Conservation (phyloP, 139 green algal genomes). For the Desmodesmus armatus region DNA sequence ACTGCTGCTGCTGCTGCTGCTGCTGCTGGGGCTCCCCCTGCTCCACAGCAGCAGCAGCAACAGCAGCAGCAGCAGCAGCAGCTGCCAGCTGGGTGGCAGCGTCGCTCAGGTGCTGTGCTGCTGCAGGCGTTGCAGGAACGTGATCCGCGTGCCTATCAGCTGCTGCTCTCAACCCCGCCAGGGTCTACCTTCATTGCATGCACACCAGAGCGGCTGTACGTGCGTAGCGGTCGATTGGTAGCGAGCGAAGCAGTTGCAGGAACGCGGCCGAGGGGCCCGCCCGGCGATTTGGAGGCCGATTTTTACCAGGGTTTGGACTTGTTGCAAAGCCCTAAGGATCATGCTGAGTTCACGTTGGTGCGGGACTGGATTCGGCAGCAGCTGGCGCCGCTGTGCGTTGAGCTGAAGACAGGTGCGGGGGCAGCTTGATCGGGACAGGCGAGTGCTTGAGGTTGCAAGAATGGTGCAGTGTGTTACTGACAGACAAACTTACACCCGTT, state of each 20-base stretch:
- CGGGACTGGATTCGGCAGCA: constrained; percentile 83
- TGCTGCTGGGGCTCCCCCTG: not conserved
- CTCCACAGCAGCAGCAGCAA: not conserved
- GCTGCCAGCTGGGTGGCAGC: constrained; percentile 36
- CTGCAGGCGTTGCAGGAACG: constrained; percentile 82
- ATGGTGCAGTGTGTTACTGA: no score
- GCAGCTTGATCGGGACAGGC: no score
- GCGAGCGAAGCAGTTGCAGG: constrained; percentile 94
- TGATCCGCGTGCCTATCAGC: constrained; percentile 92
- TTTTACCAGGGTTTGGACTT: constrained; percentile 77
- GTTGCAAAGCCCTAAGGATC: constrained; percentile 85
- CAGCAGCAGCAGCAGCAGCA: constrained; percentile 34
- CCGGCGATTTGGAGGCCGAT: constrained; percentile 77
- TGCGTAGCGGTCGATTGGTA: constrained; percentile 70
- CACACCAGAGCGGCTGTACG: constrained; percentile 95
- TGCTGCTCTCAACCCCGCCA: constrained; percentile 56
- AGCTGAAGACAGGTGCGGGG: constrained; percentile 16
- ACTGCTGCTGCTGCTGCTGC: constrained; percentile 55
- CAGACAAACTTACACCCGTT: no score
- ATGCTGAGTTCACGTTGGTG: constrained; percentile 94
- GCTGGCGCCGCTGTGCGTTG: constrained; percentile 45
- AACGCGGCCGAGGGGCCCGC: constrained; percentile 79
- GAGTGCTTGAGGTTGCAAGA: no score
- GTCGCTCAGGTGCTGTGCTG: constrained; percentile 72
- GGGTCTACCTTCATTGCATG: constrained; percentile 84